Base-by-base conservation (phyloP, 495 filamentous ascomycete species). In the Lasiosphaeria ovina region DNA sequence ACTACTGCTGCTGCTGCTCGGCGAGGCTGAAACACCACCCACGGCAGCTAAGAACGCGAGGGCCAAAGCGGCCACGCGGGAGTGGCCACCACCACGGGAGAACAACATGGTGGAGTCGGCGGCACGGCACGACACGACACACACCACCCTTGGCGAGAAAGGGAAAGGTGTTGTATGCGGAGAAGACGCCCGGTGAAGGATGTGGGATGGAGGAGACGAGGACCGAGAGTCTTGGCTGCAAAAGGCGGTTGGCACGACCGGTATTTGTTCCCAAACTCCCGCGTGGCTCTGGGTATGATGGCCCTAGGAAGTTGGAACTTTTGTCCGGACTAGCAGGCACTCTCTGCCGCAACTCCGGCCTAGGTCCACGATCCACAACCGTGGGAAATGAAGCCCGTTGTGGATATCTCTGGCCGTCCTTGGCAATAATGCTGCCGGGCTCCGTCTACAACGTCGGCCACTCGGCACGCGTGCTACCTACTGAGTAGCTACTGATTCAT, bases 31-130 rank as follows among this genome's bases (percentile, higher is more conserved):
- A 16, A 38, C 59, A 35, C 12, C 14, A 52, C 36, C 51, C 7
- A 59, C 54, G 33, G 48, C 33, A 48, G 55, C 54, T 51, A 56
- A 9, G 45, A 63, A 11, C 31, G 56, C 52, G 61, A 63, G 34
- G 51, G 51, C 51, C 56, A 59, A 48, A 32, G 49, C 24, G 61
- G 45, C 61, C 51, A 58, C n/a, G 35, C 59, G 52, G 17, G 56
- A 56, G 56, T 33, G 61, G 52, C 51, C 24, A 14, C 34, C 56
- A 51, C 58, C 12, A 8, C 12, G 54, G 40, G 48, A 31, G 36
- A 47, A 47, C 52, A 34, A 17, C 59, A 61, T 61, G 17, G 35
- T 56, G 34, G 34, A 24, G 24, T 24, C 2, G 24, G 24, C 24
- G 24, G 24, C 24, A 24, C 24, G 24, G 24, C 24, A 24, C 24